Base-by-base conservation (phyloP, 2,329 filamentous ascomycete species). In the Fusarium veterinarium region DNA sequence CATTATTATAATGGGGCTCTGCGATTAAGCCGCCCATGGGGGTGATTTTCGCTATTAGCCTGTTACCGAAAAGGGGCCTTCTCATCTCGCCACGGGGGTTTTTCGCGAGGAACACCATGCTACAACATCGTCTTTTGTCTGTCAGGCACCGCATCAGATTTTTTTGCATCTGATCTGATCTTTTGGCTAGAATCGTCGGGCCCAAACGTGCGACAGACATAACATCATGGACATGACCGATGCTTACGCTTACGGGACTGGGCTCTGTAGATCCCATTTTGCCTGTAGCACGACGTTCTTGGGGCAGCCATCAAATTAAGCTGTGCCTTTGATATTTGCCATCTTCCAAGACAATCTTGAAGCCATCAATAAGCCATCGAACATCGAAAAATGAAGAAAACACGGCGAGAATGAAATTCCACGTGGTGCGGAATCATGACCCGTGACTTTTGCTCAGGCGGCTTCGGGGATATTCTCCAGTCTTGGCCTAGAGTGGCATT, bases 1-100 rank as follows among this genome's bases (percentile, higher is more conserved):
- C 16, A 64, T 31, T 57, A 64, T 38, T 56, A 63, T 33, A 51
- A 64, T 68, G 65, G 65, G 57, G 58, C 65, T 56, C 42, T 64
- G 42, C 44, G 49, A 64, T 51, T 25, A n/a, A 53, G 33, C 33
- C 33, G 35, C 20, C 33, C 57, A 46, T 48, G 38, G 65, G 35
- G 42, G 20, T 51, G 42, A 23, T 53, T 67, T 59, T 66, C 63
- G 46, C 48, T 35, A 68, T 64, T 57, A 69, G 57, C 57, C 64
- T 67, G 52, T 67, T 59, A 14, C 33, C 40, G 19, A 31, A 64
- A 69, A 56, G 61, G 64, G 49, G 49, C 20, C 28, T 20, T 37
- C 23, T 67, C 33, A 68, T 68, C 51, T 68, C 65, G 42, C 64
- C 42, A 63, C 33, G 52, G 28, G 25, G 62, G 23, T 8, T n/a